phyloP scores from a whole-genome alignment of 768 basidiomycete genomes.

The Rhizopogon roseolus region DNA sequence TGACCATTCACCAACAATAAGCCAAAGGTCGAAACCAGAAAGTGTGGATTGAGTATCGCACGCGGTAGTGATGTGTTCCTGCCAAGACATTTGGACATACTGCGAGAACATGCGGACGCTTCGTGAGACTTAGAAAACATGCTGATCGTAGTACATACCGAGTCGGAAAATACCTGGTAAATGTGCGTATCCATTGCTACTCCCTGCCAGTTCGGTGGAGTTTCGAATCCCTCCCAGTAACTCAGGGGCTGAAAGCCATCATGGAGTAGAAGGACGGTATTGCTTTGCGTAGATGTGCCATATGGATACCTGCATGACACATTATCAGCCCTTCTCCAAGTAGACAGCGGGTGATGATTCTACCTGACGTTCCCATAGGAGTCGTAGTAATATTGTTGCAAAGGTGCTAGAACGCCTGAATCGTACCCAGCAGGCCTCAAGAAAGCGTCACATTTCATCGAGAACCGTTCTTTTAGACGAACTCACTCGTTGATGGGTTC shows the following conservation, averaged over 20 bases:
- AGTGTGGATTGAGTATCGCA: conserved; percentile 47
- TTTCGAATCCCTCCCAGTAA: conserved; percentile 65
- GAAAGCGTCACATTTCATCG: background rate
- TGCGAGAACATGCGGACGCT: conserved; percentile 11
- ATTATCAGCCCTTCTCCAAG: conserved; percentile 1
- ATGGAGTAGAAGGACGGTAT: conserved; percentile 64
- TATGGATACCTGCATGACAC: conserved; percentile 31
- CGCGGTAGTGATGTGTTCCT: conserved; percentile 57
- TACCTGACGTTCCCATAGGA: conserved; percentile 74
- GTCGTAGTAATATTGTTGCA: conserved; percentile 64
- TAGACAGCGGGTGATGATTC: background rate
- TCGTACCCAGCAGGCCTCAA: conserved; percentile 70
- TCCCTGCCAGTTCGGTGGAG: conserved; percentile 47
- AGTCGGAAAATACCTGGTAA: conserved; percentile 67
- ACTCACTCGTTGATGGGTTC: conserved; percentile 76
- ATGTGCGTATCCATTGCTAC: conserved; percentile 80
- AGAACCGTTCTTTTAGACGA: background rate
- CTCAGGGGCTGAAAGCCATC: conserved; percentile 77
- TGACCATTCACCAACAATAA: conserved; percentile 86
- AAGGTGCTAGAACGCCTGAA: conserved; percentile 41
- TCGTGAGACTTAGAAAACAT: background rate
- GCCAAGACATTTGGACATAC: conserved; percentile 41
- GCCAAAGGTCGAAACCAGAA: conserved; percentile 61
- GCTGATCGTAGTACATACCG: conserved; percentile 32
- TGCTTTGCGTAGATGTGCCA: conserved; percentile 39